Base-by-base conservation (phyloP, 2,329 filamentous ascomycete species). In the Phyllosticta capitalensis region DNA sequence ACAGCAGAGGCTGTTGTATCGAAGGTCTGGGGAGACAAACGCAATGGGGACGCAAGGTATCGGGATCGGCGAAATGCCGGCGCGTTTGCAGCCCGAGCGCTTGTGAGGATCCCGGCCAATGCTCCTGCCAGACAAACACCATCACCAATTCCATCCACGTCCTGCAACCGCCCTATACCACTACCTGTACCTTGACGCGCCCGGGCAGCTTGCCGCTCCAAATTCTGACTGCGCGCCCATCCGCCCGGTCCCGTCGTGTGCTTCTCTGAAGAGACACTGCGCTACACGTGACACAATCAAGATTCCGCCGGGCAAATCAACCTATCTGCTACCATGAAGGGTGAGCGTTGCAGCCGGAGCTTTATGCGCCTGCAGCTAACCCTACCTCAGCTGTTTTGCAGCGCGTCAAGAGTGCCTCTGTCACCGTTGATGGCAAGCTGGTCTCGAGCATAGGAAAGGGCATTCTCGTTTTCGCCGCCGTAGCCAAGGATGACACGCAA, bases 391-490 rank as follows among this genome's bases (percentile, higher is more conserved):
- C 91, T 58, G 89, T 99, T 62, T 78, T 97, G 57, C 94, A 99
- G 75, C 84, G 94, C 65, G 94, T 99, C 56, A 84, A 96, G 62
- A 97, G 92, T 51, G 92, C 92, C 62, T 96, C 92, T 7, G 94
- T 99, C 67, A 94, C 91, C 1, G 92, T 99, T 56, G 92, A 99
- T 70, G 88, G 90, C 69, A 82, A 95, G 71, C 77, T 96, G 28
- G 83, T 99, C 52, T 97, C 94, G 1, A 89, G 88, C 2, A 97
- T 99, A 67, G 90, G 90, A 61, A 89, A 87, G 74, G 94, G 94
- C 28, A 77, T 99, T 51, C 80, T 99, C 6, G 90, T 97, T 30
- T 88, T 99, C 71, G 92, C 92, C 21, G 94, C 92, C 24, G 85
- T 99, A 51, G 91, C 88, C 30, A 92, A 90, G 49, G 88, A 92